phyloP scores from a whole-genome alignment of 163 green algal genomes.

The Coccomyxa subellipsoidea region DNA sequence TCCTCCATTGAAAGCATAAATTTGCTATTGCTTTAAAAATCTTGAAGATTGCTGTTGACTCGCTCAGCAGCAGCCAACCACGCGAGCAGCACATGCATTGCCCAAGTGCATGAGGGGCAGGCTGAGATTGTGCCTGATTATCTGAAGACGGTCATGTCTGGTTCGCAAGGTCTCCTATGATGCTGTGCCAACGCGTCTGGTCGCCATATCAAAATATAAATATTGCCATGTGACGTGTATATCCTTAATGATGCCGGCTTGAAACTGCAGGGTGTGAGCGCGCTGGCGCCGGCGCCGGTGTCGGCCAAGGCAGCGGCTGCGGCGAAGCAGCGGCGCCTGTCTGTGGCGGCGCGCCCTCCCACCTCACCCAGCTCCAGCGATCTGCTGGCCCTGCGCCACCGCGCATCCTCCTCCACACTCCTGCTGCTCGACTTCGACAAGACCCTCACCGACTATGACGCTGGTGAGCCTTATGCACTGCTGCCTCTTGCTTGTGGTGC shows the following conservation, averaged over 20 bases:
- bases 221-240: no score
- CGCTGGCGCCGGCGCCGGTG: background rate
- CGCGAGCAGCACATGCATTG: no score
- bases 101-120: no score
- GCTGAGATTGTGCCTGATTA: no score
- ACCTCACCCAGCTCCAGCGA: conserved; percentile 18
- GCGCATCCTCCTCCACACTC: conserved; percentile 23
- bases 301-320: background rate
- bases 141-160: no score
- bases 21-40: no score
- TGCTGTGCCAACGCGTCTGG: no score
- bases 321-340: background rate
- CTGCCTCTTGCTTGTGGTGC: background rate
- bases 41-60: no score
- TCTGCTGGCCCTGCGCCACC: background rate
- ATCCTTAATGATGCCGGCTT: background rate
- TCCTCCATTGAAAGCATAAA: no score
- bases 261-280: background rate
- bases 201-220: no score
- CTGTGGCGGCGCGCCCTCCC: background rate
- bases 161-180: no score
- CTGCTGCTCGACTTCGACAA: conserved; percentile 83
- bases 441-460: conserved; percentile 70
- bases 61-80: no score
- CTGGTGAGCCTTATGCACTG: conserved; percentile 24